These are phyloP conservation scores for Septoria petroselini DNA, from an alignment of 2,329 filamentous ascomycete species.

Conservation along the genomic window DNA sequence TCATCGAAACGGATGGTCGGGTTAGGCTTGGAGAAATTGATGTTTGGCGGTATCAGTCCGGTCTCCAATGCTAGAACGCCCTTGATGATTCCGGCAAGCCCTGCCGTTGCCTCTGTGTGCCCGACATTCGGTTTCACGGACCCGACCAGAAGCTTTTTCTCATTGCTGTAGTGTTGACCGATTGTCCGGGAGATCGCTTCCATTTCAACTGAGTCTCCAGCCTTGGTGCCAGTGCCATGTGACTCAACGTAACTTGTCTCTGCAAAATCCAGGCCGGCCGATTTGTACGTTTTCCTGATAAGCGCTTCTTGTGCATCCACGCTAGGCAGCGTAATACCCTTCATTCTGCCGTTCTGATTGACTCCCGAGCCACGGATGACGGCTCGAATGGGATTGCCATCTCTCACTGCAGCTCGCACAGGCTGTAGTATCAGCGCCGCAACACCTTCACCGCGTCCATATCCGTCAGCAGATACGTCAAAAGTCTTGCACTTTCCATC, in stretches of 20 bases:
- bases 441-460: conserved; percentile 54
- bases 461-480: conserved; percentile 46
- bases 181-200: conserved; percentile 19
- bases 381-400: conserved; percentile 17
- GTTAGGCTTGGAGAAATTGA: conserved; percentile 28
- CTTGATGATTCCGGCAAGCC: conserved; percentile 15
- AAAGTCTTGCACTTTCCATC: conserved; percentile 33
- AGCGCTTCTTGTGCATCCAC: conserved; percentile 37
- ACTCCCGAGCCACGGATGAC: conserved; percentile 15
- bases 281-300: conserved; percentile 38
- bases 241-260: conserved; percentile 27
- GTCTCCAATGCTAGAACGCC: conserved; percentile 27
- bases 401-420: conserved; percentile 43
- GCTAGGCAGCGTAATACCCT: conserved; percentile 45
- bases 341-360: conserved; percentile 16
- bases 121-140: conserved; percentile 24
- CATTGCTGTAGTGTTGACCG: background rate
- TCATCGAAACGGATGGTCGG: conserved; percentile 10
- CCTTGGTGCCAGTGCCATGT: conserved; percentile 31
- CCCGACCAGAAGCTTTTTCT: conserved; percentile 27
- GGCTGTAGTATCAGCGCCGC: conserved; percentile 52
- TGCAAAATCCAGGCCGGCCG: conserved; percentile 28
- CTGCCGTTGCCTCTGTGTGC: conserved; percentile 17
- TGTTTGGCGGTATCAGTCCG: conserved; percentile 29
- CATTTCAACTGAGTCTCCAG: conserved; percentile 28